Conservation (phyloP, 768 basidiomycete species). For the Leucocoprinus leucothites region DNA sequence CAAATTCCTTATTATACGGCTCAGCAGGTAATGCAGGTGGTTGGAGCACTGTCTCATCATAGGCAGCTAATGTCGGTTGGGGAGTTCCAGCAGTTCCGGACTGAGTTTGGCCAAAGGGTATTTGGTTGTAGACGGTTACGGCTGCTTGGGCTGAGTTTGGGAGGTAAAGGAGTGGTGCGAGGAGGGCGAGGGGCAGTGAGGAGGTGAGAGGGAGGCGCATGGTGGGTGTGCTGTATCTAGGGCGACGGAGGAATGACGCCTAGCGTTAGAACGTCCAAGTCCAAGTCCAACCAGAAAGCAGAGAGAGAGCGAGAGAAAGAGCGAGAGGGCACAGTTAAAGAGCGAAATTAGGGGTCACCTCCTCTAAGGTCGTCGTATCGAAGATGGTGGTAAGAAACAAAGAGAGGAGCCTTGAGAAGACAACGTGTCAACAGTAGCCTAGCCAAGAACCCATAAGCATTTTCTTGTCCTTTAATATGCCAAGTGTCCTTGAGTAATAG, state of each 20-base stretch:
- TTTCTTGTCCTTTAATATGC: no score
- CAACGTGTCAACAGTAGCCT: no score
- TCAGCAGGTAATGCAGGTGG: conserved; percentile 48
- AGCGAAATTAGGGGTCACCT: no score
- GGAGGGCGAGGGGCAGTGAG: not conserved
- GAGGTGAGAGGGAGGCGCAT: not conserved
- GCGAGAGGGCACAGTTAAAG: not conserved
- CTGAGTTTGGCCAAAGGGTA: conserved; percentile 23
- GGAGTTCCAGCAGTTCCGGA: not conserved
- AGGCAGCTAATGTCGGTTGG: conserved; percentile 39
- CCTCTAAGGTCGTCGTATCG: no score
- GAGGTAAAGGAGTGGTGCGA: not conserved
- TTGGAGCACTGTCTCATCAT: conserved; percentile 46
- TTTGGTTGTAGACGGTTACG: conserved; percentile 32
- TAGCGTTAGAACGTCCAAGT: no score
- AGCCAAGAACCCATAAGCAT: no score
- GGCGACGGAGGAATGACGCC: no score
- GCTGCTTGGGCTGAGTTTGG: conserved; percentile 2
- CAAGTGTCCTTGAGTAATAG: no score
- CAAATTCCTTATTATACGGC: conserved; percentile 38
- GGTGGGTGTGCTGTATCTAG: no score
- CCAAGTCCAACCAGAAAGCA: no score
- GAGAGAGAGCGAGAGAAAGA: conserved; percentile 1
- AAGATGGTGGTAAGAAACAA: no score
- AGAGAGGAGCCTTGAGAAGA: no score